Evolutionary conservation across 306 rosid species (phyloP).

Genomic region (Urtica urens): DNA sequence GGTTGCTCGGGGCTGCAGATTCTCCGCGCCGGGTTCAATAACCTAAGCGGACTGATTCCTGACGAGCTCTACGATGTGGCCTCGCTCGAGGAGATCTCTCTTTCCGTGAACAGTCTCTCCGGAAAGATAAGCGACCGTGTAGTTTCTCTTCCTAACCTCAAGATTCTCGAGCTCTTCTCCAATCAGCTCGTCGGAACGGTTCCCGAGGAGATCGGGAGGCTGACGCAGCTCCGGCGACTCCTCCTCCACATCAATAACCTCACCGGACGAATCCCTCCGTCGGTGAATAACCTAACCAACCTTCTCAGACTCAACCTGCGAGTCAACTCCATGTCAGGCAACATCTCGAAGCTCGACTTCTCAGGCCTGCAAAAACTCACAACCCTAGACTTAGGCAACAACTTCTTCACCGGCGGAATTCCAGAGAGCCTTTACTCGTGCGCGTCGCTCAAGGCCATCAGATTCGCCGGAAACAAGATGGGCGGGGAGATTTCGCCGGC

Average conservation of each 20-base stretch:
- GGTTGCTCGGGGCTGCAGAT: conserved; percentile 48
- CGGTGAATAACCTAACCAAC: conserved; percentile 55
- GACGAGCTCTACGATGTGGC: conserved; percentile 36
- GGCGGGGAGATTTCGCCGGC: conserved; percentile 54
- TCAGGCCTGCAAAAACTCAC: conserved; percentile 37
- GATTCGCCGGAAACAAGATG: conserved; percentile 56
- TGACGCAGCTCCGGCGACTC: conserved; percentile 42
- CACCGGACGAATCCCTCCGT: conserved; percentile 51
- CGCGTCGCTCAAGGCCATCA: conserved; percentile 57
- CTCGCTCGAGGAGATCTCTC: conserved; percentile 42
- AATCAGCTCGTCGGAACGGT: conserved; percentile 43
- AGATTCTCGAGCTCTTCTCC: conserved; percentile 58
- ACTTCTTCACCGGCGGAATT: conserved; percentile 49
- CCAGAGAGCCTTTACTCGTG: conserved; percentile 71
- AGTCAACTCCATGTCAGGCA: conserved; percentile 54
- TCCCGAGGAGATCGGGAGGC: conserved; percentile 53
- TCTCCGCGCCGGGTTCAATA: conserved; percentile 73
- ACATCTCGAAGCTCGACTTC: conserved; percentile 57
- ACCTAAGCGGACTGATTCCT: conserved; percentile 50
- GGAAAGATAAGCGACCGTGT: conserved; percentile 47
- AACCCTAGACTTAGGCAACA: conserved; percentile 75
- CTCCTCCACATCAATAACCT: conserved; percentile 61
- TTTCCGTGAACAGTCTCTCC: conserved; percentile 41
- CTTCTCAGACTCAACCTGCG: conserved; percentile 60
- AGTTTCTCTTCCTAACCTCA: conserved; percentile 38